Evolutionary conservation across 1,284 basidiomycete genomes (phyloP).

Genomic region (Cutaneotrichosporon dermatis): DNA sequence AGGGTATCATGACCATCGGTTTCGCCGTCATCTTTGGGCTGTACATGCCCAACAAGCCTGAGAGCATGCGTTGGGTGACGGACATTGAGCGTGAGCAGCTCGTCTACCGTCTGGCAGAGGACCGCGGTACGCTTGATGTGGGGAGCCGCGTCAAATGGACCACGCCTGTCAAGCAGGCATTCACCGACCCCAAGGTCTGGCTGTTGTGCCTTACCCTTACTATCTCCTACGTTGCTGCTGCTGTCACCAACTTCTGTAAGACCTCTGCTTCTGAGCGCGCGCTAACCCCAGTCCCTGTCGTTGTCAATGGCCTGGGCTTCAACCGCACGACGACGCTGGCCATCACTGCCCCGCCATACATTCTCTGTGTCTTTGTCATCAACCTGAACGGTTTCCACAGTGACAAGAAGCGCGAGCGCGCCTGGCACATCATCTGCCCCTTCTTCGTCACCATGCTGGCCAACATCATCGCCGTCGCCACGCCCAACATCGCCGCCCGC

Average conservation of each 20-base stretch:
- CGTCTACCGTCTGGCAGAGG: constrained; percentile 38
- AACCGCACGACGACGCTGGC: constrained; percentile 42
- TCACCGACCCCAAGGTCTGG: constrained; percentile 42
- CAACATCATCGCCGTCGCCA: constrained; percentile 62
- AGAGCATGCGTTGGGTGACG: constrained; percentile 32
- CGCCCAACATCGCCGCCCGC: constrained; percentile 39
- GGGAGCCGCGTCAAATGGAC: constrained; percentile 27
- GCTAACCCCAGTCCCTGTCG: constrained; percentile 26
- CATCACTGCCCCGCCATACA: constrained; percentile 43
- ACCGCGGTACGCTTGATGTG: constrained; percentile 32
- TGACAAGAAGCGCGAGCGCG: constrained; percentile 39
- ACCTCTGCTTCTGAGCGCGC: too few species aligned
- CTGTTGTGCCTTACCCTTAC: constrained; percentile 25
- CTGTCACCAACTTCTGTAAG: constrained; percentile 41
- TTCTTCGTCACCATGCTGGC: constrained; percentile 58
- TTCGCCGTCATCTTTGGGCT: constrained; percentile 29
- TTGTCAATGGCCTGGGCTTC: constrained; percentile 42
- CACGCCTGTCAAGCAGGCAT: constrained; percentile 30
- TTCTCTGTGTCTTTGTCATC: constrained; percentile 38
- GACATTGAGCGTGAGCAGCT: constrained; percentile 33
- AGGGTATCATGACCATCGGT: constrained; percentile 28
- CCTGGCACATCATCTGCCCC: constrained; percentile 16
- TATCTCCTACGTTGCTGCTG: constrained; percentile 32
- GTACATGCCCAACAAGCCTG: constrained; percentile 43
- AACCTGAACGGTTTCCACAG: constrained; percentile 39